Evolutionary conservation across 345 rosid species (phyloP), one percentile per base, ranked within the genome.

Genomic region (Nephelium lappaceum): DNA sequence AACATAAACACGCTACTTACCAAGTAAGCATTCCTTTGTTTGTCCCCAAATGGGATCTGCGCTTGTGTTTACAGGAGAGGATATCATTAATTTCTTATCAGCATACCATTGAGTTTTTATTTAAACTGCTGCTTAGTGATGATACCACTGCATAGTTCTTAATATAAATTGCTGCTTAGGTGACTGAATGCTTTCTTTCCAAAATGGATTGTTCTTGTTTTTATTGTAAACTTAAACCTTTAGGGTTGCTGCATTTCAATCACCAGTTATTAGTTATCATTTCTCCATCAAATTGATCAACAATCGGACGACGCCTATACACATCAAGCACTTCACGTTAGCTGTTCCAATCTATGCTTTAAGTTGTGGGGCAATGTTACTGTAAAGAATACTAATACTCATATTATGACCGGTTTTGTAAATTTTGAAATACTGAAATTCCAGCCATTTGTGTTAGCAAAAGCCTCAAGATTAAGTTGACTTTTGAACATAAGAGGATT

Each of bases 1-100:
- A 86, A 73, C 92, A 83, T 75, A 81, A 78, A 82, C 87, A 69
- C 5, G n/a, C 86, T 15, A 70, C 61, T 72, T 58, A 86, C 73
- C 82, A 70, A 82, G 88, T 87, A 79, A 86, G 84, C 78, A 36
- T 42, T 18, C 66, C 49, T 47, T 75, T 67, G 83, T 36, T 77
- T 42, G 12, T 42, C 71, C 24, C 36, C 41, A 18, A 72, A 75
- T 71, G 19, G 16, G 77, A 47, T 69, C 47, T 21, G 47, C 2
- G 31, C 49, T 41, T 67, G 60, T 45, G 47, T 51, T 18, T 70
- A 4, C 53, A 69, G 47, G 11, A 24, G 41, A 67, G 49, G 67
- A 69, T 75, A 14, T 25, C 27, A 8, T 53, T 53, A 7, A 16
- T 0, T 31, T 31, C 36, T 31, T 31, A 45, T 25, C 6, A 43